These are phyloP conservation scores for Pleurotus cornucopiae DNA, from an alignment of 768 basidiomycete species.

Conservation along the genomic window DNA sequence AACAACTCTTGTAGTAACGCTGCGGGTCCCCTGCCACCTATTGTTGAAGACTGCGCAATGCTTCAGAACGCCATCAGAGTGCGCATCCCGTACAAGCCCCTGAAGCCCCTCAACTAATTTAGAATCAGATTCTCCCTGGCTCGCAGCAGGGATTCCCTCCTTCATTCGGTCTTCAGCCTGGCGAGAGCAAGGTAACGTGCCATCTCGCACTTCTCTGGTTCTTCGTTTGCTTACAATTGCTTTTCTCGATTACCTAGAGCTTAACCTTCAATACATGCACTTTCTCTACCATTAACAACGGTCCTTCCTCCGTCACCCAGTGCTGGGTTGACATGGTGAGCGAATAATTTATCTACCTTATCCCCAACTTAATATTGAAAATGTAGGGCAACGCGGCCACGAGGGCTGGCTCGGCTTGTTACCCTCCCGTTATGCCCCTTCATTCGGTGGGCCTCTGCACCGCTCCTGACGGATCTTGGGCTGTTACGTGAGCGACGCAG, in stretches of 20 bases:
- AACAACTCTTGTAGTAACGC: constrained; percentile 1
- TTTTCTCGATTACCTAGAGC: neutral
- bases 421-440: constrained; percentile 2
- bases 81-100: neutral
- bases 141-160: neutral
- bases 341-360: neutral
- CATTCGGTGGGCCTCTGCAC: neutral
- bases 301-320: constrained; percentile 2
- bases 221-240: no score
- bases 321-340: constrained; percentile 4
- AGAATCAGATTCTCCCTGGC: no score
- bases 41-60: constrained; percentile 1
- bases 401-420: constrained; percentile 5
- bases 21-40: neutral
- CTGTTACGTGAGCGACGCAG: neutral
- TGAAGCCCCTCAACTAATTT: no score
- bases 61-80: neutral
- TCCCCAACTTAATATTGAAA: neutral
- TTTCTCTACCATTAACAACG: neutral
- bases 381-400: neutral
- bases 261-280: constrained; percentile 1
- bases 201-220: neutral
- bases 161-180: constrained; percentile 2
- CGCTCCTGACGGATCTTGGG: constrained; percentile 1
- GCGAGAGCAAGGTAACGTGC: constrained; percentile 2